Percentiles rank a stretch among this genome's conserved stretches.
Evolutionary conservation across 106 monocot genomes (phyloP).

Genomic region (Dendrobium catenatum): DNA sequence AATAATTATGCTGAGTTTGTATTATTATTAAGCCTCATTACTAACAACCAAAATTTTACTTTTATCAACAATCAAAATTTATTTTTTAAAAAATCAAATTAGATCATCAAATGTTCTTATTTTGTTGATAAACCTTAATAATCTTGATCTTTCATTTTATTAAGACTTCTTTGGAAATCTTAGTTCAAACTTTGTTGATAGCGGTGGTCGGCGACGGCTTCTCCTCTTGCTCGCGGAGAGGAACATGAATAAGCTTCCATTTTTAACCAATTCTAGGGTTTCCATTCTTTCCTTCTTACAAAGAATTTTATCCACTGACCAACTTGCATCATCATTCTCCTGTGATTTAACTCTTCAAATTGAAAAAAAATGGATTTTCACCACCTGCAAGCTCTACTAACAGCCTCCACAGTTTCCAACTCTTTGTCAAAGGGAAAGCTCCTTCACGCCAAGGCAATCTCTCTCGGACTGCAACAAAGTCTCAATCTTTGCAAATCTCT

Average conservation of each 20-base stretch:
- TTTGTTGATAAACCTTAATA: too few species aligned
- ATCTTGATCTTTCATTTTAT: too few species aligned
- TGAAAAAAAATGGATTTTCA: constrained; percentile 23
- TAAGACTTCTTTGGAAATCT: too few species aligned
- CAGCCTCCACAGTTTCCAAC: constrained; percentile 21
- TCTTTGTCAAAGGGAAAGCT: constrained; percentile 22
- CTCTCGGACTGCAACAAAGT: constrained; percentile 23
- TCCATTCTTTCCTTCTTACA: not conserved
- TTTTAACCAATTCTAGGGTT: not conserved
- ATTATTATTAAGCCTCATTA: too few species aligned
- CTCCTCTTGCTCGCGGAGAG: too few species aligned
- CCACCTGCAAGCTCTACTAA: constrained; percentile 28
- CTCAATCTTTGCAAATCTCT: constrained; percentile 24
- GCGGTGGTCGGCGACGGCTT: too few species aligned
- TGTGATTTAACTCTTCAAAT: not conserved
- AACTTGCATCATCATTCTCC: not conserved
- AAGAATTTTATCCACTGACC: not conserved
- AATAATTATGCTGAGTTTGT: too few species aligned
- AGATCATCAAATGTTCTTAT: too few species aligned
- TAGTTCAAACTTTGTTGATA: too few species aligned
- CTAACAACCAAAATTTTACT: too few species aligned
- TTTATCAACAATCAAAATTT: too few species aligned
- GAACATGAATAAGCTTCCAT: not conserved
- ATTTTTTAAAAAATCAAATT: too few species aligned
- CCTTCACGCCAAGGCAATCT: constrained; percentile 47